Base-by-base conservation (phyloP, 2,329 filamentous ascomycete genomes). In the Stylonectria norvegica region DNA sequence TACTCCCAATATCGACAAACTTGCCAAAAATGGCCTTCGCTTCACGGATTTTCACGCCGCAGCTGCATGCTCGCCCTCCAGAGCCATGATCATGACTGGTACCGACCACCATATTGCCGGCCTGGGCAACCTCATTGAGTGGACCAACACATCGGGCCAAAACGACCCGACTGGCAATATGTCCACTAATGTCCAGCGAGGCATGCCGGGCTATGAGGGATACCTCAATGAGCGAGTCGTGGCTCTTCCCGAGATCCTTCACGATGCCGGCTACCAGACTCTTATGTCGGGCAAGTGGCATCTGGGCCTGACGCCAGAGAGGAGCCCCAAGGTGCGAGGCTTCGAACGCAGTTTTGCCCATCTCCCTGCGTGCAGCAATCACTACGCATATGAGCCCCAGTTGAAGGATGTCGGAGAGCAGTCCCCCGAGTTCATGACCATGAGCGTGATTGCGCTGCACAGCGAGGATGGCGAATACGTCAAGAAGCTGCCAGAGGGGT, bases 31-130 rank as follows among this genome's bases (percentile, higher is more conserved):
- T 32, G 73, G 78, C 25, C 60, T 82, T 16, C 72, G 77, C 6
- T 78, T 81, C 52, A 81, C 78, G 0, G 76, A 80, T 50, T 81
- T 81, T 59, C 78, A 83, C 52, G 74, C 78, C 2, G 78, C 79
- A 0, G 74, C 78, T 6, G 78, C 78, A 39, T 82, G 77, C 58
- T 81, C 77, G 38, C 79, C 79, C 4, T 78, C 76, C 5, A 68
- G 79, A 33, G 74, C 78, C 34, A 82, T 82, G 79, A 72, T 82
- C 51, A 73, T 81, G 69, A 79, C 76, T 1, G 79, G 79, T 5
- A 82, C 79, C 2, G 37, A 38, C 29, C 29, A 32, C 18, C 41
- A 43, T 23, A 27, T 43, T 10, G 30, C 36, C 8, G 41, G 41
- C 5, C 22, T 43, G 19, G 41, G 41, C 5, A 35, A 28, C 42